Base-by-base conservation (phyloP, 108 stramenopile species). In the Stephanodiscus minutulus region DNA sequence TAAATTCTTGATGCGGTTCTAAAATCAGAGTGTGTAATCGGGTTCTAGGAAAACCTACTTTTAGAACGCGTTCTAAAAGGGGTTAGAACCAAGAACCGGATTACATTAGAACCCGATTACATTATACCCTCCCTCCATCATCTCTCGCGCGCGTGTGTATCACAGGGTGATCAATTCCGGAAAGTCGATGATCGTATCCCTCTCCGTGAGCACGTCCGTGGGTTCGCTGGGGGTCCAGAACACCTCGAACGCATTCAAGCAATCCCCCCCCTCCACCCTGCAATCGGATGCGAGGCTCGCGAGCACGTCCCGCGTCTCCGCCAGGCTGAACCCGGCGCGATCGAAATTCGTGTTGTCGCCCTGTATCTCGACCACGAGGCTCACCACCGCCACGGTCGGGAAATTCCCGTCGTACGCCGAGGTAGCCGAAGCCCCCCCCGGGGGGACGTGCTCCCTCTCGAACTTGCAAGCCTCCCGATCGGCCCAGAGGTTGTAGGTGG, bases 221-320 rank as follows among this genome's bases (percentile, higher is more conserved):
- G 68, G 69, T 33, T 94, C 91, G 33, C 89, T 76, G 1, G 93
- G 93, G 11, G 81, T 86, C 93, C 93, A 94, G 68, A 95, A 91
- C 9, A 91, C 85, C 69, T 95, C 94, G 2, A 88, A 87, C 0
- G 91, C 94, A 74, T 95, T 95, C 62, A 95, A 64, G 54, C 87
- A 87, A 64, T 89, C 82, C 24, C 94, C 94, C 27, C 83, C 85
- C 39, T 88, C 91, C 0, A 92, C 88, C 64, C 88, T 55, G 68
- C 67, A 77, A 80, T 95, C 94, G 18, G 84, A 80, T 22, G 87
- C 91, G 53, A 95, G 87, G 54, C 86, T 88, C n/a, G 86, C 43
- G 62, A 95, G 71, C 1, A 91, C 87, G 29, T 85, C 83, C 64
- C 88, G 89, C 21, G 94, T 95, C 29, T 74, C 79, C 7, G 80